phyloP scores from a whole-genome alignment of 2,329 filamentous ascomycete species.

The Pseudopyricularia cyperi region DNA sequence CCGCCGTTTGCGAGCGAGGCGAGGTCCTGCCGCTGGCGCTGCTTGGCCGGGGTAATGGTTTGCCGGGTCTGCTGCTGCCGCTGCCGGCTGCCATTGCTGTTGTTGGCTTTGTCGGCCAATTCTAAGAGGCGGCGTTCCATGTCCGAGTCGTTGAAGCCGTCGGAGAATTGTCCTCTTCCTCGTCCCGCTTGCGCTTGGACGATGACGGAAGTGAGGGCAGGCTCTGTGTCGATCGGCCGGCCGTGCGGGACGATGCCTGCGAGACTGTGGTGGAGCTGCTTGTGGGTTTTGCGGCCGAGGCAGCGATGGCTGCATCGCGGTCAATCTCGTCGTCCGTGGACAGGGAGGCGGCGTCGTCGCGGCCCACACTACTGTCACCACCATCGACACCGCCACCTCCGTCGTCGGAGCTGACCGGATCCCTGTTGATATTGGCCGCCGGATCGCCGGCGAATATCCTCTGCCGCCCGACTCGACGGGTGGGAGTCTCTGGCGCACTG shows the following conservation, averaged over 20 bases:
- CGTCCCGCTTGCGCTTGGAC: conserved; percentile 1
- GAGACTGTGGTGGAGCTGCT: not conserved
- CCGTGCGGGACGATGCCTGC: not conserved
- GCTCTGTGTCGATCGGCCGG: not conserved
- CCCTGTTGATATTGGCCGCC: not conserved
- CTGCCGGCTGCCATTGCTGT: not conserved
- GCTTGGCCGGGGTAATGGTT: not conserved
- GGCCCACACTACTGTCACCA: not conserved
- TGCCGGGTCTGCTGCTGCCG: not conserved
- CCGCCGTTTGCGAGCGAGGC: not conserved
- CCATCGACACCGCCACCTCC: not conserved
- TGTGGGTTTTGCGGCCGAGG: not conserved
- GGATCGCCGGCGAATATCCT: not conserved
- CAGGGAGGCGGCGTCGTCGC: not conserved
- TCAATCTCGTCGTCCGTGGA: conserved; percentile 1
- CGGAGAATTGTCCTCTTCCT: not conserved
- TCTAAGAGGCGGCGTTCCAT: not conserved
- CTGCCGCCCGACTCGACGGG: not conserved
- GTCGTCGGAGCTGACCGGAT: not conserved
- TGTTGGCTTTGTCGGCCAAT: not conserved
- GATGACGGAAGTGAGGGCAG: not conserved
- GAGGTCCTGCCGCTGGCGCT: not conserved
- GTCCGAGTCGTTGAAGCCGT: conserved; percentile 2
- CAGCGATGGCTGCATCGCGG: not conserved
- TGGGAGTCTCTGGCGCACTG: not conserved